Evolutionary conservation across 768 basidiomycete species (phyloP), one percentile per base, ranked within the genome.

Genomic region (Solioccasus polychromus): DNA sequence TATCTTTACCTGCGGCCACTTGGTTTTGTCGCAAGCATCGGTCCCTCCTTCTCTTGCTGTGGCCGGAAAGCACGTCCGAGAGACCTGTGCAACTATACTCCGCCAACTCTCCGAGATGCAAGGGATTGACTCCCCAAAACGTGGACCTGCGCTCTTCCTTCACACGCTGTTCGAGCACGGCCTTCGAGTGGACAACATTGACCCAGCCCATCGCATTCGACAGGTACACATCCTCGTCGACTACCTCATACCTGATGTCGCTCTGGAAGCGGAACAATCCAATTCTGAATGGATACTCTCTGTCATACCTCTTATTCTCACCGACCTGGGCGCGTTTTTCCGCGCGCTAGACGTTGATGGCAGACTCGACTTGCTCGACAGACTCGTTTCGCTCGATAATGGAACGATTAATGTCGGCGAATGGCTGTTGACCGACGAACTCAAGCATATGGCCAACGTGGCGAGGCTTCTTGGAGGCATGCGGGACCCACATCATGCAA

Each of bases 381-480:
- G 79, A 5, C 70, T 90, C 3, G 68, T 77, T 18, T 68, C 61
- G 15, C 62, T 89, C 12, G 88, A 91, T 51, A 61, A 56, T 2
- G 60, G 51, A 19, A 50, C 42, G 1, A 52, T 64, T 10, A 43
- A 52, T 14, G 12, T 63, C 8, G 59, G 54, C 34, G 82, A 85
- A 48, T 91, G 86, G 85, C 55, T 90, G 20, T 54, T 91, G 8
- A 55, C 66, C n/a, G 78, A 84, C 51, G 83, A 86, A 48, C 54
- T 85, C 47, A 79, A 78, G 58, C 64, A 71, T n/a, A 64, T 85
- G 35, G 63, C 64, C 7, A 61, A 60, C 11, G 58, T 64, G 18
- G 63, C 80, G 18, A 67, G 69, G 39, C 50, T 53, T 2, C 59
- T 80, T 35, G 60, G 66, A 12, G 50, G 48, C 8, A 47, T 59